Conservation (phyloP, 2,329 filamentous ascomycete species). For the Lecanicillium sp. region DNA sequence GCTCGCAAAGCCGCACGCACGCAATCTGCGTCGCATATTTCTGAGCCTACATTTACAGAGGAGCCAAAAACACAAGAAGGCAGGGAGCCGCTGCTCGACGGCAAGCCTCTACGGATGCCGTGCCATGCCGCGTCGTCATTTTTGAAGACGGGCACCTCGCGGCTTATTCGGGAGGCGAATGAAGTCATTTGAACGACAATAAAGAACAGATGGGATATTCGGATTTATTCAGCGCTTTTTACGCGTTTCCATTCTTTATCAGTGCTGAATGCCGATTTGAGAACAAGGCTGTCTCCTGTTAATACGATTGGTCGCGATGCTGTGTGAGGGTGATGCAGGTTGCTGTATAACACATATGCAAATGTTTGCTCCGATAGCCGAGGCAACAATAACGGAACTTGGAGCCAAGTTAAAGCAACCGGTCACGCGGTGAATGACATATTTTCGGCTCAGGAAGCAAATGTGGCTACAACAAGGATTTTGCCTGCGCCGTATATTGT, state of each 20-base stretch:
- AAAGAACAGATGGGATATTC: not conserved
- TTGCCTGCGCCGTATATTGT: no score
- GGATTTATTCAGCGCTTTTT: not conserved
- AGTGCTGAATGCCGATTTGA: no score
- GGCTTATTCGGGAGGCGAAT: slow-evolving; percentile 28
- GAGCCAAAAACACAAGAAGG: not conserved
- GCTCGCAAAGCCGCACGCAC: slow-evolving; percentile 1
- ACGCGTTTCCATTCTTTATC: no score
- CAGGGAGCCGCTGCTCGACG: not conserved
- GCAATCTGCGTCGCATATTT: not conserved
- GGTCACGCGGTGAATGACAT: no score
- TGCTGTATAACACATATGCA: no score
- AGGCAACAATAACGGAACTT: no score
- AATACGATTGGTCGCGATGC: no score
- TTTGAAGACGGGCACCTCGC: slow-evolving; percentile 32
- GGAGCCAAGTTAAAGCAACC: no score
- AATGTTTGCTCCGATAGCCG: no score
- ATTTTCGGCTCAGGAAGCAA: no score
- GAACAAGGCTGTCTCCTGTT: not conserved
- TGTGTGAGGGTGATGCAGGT: no score
- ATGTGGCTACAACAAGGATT: no score
- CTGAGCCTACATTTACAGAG: not conserved
- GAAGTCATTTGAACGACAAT: slow-evolving; percentile 18
- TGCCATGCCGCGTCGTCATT: slow-evolving; percentile 33
- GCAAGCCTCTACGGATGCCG: slow-evolving; percentile 18